Base-by-base conservation (phyloP, 179 eudicot species). In the Drosera spatulata region DNA sequence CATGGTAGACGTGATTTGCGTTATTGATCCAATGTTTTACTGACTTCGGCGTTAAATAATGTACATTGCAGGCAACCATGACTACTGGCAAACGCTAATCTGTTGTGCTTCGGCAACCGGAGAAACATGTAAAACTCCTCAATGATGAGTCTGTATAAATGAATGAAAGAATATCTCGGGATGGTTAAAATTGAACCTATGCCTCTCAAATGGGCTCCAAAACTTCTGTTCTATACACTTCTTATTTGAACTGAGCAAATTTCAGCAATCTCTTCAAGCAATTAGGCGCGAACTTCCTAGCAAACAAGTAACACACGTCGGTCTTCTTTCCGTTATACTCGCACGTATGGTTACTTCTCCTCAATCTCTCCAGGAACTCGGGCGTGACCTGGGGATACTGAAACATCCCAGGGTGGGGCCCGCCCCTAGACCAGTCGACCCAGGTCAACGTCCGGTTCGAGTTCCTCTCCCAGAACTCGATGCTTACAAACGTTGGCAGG, bases 361-460 rank as follows among this genome's bases (percentile, higher is more conserved):
- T 62, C 10, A 67, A 2, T 12, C 51, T 22, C 39, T 67, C n/a
- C 43, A 72, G n/a, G 45, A 72, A 62, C 61, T 67, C 65, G 2
- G 10, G 52, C 0, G 68, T 56, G 4, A 71, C 61, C 7, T 37
- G 41, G 4, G 5, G 12, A 50, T 58, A 46, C 5, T 4, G 13
- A 49, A 54, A 68, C 14, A 10, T 71, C 2, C 59, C 57, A 2
- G 86, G 86, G 56, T 81, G 86, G 13, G 78, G 67, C 8, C 81
- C 83, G 2, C 77, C 70, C 39, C 41, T 53, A 0, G 86, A 64
- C 86, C 86, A 81, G 60, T 81, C 83, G 7, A 66, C 79, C 71
- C 71, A 81, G 41, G 82, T 81, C 53, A 81, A 40, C 0, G 63
- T 81, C 62, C 80, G 56, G 7, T 78, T 78, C 0, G 77, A 39